Conservation (phyloP, 73 alveolate species). For the Paramecium tetraurelia region DNA sequence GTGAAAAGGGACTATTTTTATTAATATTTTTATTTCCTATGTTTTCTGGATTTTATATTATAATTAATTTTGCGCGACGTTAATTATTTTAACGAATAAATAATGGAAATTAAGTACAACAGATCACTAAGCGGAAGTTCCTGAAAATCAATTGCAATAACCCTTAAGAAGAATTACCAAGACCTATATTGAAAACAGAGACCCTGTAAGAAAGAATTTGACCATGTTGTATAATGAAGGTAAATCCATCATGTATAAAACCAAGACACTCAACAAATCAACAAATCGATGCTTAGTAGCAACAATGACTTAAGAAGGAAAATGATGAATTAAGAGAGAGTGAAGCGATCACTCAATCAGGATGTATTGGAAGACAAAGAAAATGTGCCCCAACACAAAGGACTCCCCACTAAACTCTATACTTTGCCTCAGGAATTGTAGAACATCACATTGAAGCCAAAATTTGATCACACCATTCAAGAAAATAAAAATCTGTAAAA, state of each 20-base stretch:
- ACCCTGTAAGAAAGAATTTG: constrained; percentile 1
- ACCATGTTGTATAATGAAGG: constrained; percentile 27
- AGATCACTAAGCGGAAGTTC: constrained; percentile 31
- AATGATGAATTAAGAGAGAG: background rate
- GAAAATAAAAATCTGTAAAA: background rate
- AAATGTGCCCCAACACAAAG: constrained; percentile 14
- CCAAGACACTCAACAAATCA: background rate
- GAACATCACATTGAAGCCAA: background rate
- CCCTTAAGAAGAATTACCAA: background rate
- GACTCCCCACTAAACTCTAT: background rate
- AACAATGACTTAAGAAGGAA: background rate
- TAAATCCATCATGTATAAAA: background rate
- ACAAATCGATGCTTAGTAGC: background rate
- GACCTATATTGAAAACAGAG: background rate
- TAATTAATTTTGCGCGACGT: constrained; percentile 36
- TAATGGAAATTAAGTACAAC: background rate
- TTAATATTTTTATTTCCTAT: background rate
- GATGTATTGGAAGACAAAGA: constrained; percentile 32
- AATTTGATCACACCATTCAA: background rate
- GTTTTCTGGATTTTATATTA: background rate
- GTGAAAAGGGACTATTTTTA: background rate
- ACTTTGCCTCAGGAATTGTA: background rate
- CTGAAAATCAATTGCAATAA: background rate
- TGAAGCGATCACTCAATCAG: background rate
- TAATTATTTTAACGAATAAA: constrained; percentile 44